Percentiles rank a stretch among this genome's conserved stretches.
Conservation (phyloP, 352 stramenopile species). For the Pythium rhizo-oryzae region DNA sequence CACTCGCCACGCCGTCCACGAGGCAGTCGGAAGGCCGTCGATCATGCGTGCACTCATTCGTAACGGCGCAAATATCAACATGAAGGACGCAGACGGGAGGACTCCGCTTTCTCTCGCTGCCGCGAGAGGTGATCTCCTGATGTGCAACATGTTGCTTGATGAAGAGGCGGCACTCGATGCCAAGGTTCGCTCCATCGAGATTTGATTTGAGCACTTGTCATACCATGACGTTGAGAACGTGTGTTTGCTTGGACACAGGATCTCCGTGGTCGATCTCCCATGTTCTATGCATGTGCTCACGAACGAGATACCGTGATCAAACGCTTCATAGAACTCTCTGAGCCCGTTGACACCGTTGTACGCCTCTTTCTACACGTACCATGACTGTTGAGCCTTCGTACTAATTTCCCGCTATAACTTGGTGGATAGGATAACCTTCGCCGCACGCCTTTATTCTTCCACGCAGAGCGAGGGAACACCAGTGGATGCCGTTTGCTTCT, state of each 20-base stretch:
- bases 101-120: conserved; percentile 17
- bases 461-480: conserved; percentile 49
- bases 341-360: conserved; percentile 14
- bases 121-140: conserved; percentile 1
- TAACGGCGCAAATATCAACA: conserved; percentile 9
- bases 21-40: background rate
- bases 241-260: conserved; percentile 39
- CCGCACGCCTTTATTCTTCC: conserved; percentile 47
- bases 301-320: conserved; percentile 43
- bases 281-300: conserved; percentile 48
- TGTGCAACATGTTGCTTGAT: conserved; percentile 11
- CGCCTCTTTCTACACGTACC: too few species aligned
- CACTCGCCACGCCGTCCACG: conserved; percentile 8
- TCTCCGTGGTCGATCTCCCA: conserved; percentile 42
- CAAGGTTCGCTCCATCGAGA: conserved; percentile 11
- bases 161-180: conserved; percentile 2
- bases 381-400: too few species aligned
- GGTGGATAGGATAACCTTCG: conserved; percentile 42
- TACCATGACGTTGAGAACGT: too few species aligned
- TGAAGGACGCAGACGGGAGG: conserved; percentile 5
- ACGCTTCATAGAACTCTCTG: conserved; percentile 37
- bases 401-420: too few species aligned
- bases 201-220: too few species aligned
- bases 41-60: conserved; percentile 13
- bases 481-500: conserved; percentile 44